A percentile compares a stretch with the other conserved stretches of the same genome.
These are phyloP conservation scores for Yamadazyma blattariae DNA, from an alignment of 1,139 yeast species.

Conservation along the genomic window DNA sequence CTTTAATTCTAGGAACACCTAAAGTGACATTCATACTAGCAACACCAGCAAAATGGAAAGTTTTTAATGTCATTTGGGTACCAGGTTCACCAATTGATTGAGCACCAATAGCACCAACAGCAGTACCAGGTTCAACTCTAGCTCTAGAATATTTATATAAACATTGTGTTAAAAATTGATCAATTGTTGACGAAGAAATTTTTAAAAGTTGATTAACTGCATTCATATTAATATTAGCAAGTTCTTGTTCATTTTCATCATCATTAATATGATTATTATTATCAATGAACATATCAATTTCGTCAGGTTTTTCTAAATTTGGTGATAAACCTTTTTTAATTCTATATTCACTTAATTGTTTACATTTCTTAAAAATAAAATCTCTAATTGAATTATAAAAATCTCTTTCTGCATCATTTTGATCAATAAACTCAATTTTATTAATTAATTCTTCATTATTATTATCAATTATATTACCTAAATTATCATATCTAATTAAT, in stretches of 20 bases:
- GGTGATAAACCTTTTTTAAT: conserved; percentile 45
- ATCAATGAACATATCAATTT: conserved; percentile 19
- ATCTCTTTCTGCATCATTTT: conserved; percentile 79
- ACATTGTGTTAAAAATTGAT: conserved; percentile 73
- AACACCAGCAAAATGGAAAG: conserved; percentile 99
- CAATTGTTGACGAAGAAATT: conserved; percentile 59
- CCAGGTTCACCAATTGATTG: conserved; percentile 99
- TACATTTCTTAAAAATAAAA: conserved; percentile 58
- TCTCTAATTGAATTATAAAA: conserved; percentile 74
- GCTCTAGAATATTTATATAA: conserved; percentile 83
- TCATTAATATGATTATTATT: background rate
- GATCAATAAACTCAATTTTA: conserved; percentile 67
- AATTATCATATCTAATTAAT: conserved; percentile 67
- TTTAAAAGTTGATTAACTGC: conserved; percentile 75
- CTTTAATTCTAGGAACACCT: conserved; percentile 99
- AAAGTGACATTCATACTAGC: conserved; percentile 98
- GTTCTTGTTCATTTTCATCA: conserved; percentile 40
- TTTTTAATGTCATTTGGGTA: conserved; percentile 97
- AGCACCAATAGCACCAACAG: conserved; percentile 99
- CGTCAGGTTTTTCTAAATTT: conserved; percentile 37
- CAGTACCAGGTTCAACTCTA: conserved; percentile 98
- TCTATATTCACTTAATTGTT: conserved; percentile 55
- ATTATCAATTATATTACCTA: conserved; percentile 53
- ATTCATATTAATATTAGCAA: conserved; percentile 44
- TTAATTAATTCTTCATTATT: conserved; percentile 27